Conservation (phyloP, 176 grass and related monocot genomes). For the Phyllostachys edulis region DNA sequence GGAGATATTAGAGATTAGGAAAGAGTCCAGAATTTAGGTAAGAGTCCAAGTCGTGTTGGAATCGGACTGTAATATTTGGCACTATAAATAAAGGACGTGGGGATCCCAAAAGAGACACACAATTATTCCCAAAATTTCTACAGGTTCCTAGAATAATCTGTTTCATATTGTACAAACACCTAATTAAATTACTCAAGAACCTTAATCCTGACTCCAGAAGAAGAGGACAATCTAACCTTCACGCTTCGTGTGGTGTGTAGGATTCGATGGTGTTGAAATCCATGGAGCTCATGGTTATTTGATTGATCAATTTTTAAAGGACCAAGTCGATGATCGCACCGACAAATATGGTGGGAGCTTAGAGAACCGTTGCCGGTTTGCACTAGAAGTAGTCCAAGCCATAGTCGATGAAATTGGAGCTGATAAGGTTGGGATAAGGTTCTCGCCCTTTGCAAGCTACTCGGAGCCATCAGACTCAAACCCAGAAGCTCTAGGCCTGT, state of each 20-base stretch:
- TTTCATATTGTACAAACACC: too few species aligned
- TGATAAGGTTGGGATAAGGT: constrained; percentile 67
- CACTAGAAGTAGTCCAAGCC: constrained; percentile 61
- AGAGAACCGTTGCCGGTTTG: constrained; percentile 73
- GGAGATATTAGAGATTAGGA: too few species aligned
- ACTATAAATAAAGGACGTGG: too few species aligned
- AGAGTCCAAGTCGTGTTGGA: too few species aligned
- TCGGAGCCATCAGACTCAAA: constrained; percentile 55
- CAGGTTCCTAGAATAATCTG: too few species aligned
- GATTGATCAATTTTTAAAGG: constrained; percentile 83
- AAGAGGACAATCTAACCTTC: not conserved
- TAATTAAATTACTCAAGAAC: not conserved
- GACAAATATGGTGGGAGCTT: constrained; percentile 72
- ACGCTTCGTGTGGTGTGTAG: constrained; percentile 32
- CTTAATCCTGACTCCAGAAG: not conserved
- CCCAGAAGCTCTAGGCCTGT: not conserved
- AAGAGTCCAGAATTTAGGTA: too few species aligned
- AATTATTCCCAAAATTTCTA: too few species aligned
- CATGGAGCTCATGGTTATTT: constrained; percentile 79
- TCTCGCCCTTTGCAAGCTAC: constrained; percentile 65
- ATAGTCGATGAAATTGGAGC: constrained; percentile 10
- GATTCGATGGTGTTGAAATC: constrained; percentile 90
- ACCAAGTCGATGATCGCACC: constrained; percentile 61
- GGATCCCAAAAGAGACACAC: too few species aligned
- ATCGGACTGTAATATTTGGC: too few species aligned